Conservation (phyloP, 768 basidiomycete genomes). For the Lactarius hengduanensis region DNA sequence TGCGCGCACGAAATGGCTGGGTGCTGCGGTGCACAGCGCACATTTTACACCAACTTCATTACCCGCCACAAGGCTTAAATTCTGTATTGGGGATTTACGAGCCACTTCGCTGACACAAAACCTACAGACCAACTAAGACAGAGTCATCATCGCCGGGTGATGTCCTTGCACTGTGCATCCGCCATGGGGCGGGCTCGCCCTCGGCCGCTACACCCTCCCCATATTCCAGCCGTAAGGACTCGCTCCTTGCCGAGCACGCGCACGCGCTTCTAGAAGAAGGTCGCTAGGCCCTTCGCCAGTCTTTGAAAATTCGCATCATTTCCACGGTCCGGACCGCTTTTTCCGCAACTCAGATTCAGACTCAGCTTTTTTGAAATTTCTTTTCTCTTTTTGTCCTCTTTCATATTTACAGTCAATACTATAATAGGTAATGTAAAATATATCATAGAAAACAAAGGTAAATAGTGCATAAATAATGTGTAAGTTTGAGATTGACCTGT, state of each 20-base stretch:
- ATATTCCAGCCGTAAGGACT: conserved; percentile 15
- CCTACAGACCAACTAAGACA: conserved; percentile 4
- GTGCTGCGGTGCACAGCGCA: conserved; percentile 26
- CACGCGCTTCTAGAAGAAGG: conserved; percentile 13
- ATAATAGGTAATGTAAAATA: no score
- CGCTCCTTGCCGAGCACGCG: conserved; percentile 24
- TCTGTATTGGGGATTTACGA: background rate
- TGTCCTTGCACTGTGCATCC: conserved; percentile 30
- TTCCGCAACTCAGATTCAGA: no score
- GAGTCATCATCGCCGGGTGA: conserved; percentile 31
- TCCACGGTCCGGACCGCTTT: no score
- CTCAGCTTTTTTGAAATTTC: no score
- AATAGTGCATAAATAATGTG: no score
- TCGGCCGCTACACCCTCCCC: conserved; percentile 22
- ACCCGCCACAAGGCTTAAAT: background rate
- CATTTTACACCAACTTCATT: conserved; percentile 20
- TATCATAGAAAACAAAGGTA: no score
- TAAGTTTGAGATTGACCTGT: no score
- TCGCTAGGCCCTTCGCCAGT: background rate
- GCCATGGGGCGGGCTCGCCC: conserved; percentile 29
- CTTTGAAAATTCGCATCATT: no score
- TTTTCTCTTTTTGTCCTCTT: no score
- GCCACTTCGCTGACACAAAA: background rate
- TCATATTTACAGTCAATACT: no score
- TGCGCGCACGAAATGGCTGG: conserved; percentile 17